Percentiles rank a stretch among this genome's conserved stretches.
Evolutionary conservation across 306 rosid genomes (phyloP).

Genomic region (Acacia melanoxylon): DNA sequence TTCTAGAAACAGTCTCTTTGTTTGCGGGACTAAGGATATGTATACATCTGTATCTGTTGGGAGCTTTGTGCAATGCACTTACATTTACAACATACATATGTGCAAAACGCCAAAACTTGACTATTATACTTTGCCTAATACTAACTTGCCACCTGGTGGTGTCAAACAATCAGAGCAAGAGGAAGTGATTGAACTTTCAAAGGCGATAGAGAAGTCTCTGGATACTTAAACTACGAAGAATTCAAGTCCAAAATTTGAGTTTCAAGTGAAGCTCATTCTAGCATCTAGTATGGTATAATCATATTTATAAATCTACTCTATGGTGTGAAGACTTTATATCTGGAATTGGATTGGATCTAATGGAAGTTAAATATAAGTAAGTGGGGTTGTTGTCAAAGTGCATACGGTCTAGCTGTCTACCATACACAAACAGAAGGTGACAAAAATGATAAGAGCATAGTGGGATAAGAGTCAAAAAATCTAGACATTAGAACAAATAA

Average conservation of each 20-base stretch:
- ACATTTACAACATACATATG: neutral
- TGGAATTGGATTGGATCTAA: neutral
- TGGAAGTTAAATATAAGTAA: constrained; percentile 27
- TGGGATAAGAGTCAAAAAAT: constrained; percentile 28
- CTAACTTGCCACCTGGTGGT: neutral
- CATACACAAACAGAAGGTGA: constrained; percentile 29
- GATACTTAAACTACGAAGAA: neutral
- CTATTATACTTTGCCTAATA: neutral
- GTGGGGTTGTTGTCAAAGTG: constrained; percentile 27
- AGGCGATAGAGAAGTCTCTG: neutral
- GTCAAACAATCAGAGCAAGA: neutral
- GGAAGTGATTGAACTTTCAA: neutral
- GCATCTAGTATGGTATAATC: neutral
- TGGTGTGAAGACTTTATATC: neutral
- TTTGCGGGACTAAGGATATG: too few relatives aligned
- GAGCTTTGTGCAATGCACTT: too few relatives aligned
- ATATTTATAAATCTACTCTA: neutral
- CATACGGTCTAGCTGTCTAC: constrained; percentile 43
- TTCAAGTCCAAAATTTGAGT: neutral
- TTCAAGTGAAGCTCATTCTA: neutral
- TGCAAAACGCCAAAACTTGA: neutral
- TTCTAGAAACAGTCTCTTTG: too few relatives aligned
- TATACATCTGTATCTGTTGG: too few relatives aligned
- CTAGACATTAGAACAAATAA: neutral
- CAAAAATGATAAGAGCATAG: constrained; percentile 15